Percentiles rank a stretch among this genome's conserved stretches.
These are phyloP conservation scores for Aspergillus uvarum DNA, from an alignment of 2,329 filamentous ascomycete genomes.

Conservation along the genomic window DNA sequence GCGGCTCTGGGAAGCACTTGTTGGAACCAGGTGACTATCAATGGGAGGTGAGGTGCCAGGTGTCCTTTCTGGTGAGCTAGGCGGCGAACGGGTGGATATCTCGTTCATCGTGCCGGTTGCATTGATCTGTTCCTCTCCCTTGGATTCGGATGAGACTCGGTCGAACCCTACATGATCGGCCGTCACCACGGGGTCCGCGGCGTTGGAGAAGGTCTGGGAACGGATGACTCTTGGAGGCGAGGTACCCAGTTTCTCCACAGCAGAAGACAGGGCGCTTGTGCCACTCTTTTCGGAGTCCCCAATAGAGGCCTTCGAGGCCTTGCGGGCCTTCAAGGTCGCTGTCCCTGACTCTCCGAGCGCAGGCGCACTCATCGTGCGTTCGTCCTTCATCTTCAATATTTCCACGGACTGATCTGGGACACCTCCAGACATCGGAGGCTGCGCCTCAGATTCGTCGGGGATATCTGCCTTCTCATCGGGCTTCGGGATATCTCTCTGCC, in stretches of 20 bases:
- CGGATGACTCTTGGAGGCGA: conserved; percentile 58
- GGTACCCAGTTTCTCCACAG: conserved; percentile 35
- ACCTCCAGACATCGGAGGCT: conserved; percentile 22
- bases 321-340: conserved; percentile 28
- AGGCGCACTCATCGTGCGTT: conserved; percentile 36
- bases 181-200: conserved; percentile 64
- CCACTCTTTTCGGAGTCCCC: conserved; percentile 21
- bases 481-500: conserved; percentile 52
- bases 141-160: conserved; percentile 56
- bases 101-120: conserved; percentile 67
- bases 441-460: conserved; percentile 35
- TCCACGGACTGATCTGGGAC: conserved; percentile 25
- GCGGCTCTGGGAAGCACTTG: conserved; percentile 40
- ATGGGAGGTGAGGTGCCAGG: conserved; percentile 46
- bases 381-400: conserved; percentile 33
- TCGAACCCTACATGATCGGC: conserved; percentile 68
- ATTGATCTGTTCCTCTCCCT: conserved; percentile 57
- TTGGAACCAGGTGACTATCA: conserved; percentile 36
- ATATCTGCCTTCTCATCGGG: conserved; percentile 39
- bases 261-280: conserved; percentile 28
- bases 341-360: conserved; percentile 27
- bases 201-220: conserved; percentile 62
- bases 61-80: conserved; percentile 53
- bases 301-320: conserved; percentile 27
- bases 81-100: conserved; percentile 62